These are phyloP conservation scores for Lycium ferocissimum DNA, from an alignment of 257 asterid species.

Conservation along the genomic window DNA sequence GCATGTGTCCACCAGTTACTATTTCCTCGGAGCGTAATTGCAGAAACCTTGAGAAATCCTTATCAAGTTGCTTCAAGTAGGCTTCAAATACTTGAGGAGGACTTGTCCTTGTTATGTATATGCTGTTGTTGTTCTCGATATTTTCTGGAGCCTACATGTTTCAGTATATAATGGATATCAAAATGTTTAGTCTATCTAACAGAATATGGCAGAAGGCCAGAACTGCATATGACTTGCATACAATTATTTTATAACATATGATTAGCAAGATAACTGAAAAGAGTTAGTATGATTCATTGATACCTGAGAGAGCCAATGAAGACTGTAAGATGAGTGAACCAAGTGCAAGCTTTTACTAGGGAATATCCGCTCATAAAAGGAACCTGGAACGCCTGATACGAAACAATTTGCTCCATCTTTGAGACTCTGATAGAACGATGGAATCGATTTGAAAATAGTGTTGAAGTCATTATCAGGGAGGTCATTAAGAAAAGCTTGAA, in stretches of 20 bases:
- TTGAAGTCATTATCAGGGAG: too few relatives aligned
- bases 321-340: background rate
- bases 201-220: background rate
- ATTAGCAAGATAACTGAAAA: background rate
- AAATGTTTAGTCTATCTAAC: background rate
- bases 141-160: constrained; percentile 43
- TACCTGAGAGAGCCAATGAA: background rate
- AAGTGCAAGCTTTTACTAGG: background rate
- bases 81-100: constrained; percentile 42
- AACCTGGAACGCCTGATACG: background rate
- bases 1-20: constrained; percentile 43
- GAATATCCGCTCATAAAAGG: background rate
- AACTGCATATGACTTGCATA: too few relatives aligned
- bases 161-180: background rate
- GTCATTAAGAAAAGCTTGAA: too few relatives aligned
- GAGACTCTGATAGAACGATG: too few relatives aligned
- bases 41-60: constrained; percentile 43
- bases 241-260: background rate
- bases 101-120: constrained; percentile 39
- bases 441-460: too few relatives aligned
- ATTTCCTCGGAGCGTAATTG: constrained; percentile 42
- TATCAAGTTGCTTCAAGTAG: constrained; percentile 38
- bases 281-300: background rate
- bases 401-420: background rate
- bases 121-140: constrained; percentile 36